Conservation (phyloP, 768 basidiomycete species). For the Postia placenta region DNA sequence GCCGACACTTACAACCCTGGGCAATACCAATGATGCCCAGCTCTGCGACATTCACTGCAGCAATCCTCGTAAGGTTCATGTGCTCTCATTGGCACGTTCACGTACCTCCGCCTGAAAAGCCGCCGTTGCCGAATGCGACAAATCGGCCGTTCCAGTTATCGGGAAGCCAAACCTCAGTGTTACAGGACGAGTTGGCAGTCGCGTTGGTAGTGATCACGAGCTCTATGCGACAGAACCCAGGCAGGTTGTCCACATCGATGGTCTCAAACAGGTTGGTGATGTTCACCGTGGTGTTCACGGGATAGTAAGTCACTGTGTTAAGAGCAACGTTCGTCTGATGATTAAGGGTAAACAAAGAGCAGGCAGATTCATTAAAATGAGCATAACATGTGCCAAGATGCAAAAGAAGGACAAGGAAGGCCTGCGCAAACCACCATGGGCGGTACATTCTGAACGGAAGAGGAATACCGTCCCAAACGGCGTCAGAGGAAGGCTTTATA, state of each 20-base stretch:
- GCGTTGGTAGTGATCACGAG: slow-evolving; percentile 19
- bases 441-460: too few species aligned
- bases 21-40: slow-evolving; percentile 17
- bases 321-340: slow-evolving; percentile 4
- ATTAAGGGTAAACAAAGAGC: slow-evolving; percentile 5
- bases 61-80: too few species aligned
- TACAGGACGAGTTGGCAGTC: slow-evolving; percentile 15
- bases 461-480: too few species aligned
- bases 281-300: slow-evolving; percentile 14
- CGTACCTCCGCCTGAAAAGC: slow-evolving; percentile 22
- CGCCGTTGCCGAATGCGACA: slow-evolving; percentile 25
- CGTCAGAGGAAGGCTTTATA: too few species aligned
- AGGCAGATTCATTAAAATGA: too few species aligned
- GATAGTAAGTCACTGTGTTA: slow-evolving; percentile 9
- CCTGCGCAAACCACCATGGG: too few species aligned
- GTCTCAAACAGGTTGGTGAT: slow-evolving; percentile 16
- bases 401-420: too few species aligned
- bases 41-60: slow-evolving; percentile 17
- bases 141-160: slow-evolving; percentile 25
- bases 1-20: slow-evolving; percentile 18
- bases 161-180: slow-evolving; percentile 26
- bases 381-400: too few species aligned
- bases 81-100: too few species aligned
- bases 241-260: slow-evolving; percentile 16
- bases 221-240: slow-evolving; percentile 20